Evolutionary conservation across 2,329 filamentous ascomycete genomes (phyloP), one percentile per base, ranked within the genome.

Genomic region (Beauveria medogensis): DNA sequence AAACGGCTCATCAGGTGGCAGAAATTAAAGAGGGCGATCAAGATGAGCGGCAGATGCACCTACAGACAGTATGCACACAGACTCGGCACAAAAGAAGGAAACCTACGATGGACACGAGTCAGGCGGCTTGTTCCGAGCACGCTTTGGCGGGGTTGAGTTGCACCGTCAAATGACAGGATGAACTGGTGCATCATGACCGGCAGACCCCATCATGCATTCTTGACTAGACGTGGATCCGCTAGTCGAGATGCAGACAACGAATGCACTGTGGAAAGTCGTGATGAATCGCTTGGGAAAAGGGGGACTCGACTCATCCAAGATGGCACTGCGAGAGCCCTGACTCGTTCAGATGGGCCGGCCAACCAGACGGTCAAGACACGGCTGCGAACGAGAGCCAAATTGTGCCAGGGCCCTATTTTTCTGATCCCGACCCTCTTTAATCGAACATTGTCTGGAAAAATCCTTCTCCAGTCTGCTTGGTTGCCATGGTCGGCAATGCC

Each of bases 161-260:
- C 48, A n/a, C 50, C 20, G 51, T 54, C 26, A 54, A 41, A 54
- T 54, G 51, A 54, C 51, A 54, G 51, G 37, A 54, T 54, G 51
- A 54, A 54, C 51, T 43, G 34, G 24, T 14, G 43, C 43, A 22
- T 46, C 18, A 46, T 16, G 14, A 43, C 40, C 34, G 12, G 34
- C 34, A 37, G 34, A 37, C 34, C 5, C 34, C 34, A 37, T 14
- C 34, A 37, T 37, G 34, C 43, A 46, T 46, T 46, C 43, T 46
- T 22, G 43, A 46, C n/a, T 12, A 2, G 34, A 37, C 34, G 34
- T 37, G 34, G 34, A 37, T 37, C 12, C 34, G 34, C 34, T 37
- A 37, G 34, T 37, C 34, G 34, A 37, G 34, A 37, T 14, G 34
- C 40, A 43, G 40, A n/a, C n/a, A 4, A 43, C 16, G 18, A 43